Evolutionary conservation across 306 rosid genomes (phyloP), one percentile per base, ranked within the genome.

Genomic region (Cicer bijugum): DNA sequence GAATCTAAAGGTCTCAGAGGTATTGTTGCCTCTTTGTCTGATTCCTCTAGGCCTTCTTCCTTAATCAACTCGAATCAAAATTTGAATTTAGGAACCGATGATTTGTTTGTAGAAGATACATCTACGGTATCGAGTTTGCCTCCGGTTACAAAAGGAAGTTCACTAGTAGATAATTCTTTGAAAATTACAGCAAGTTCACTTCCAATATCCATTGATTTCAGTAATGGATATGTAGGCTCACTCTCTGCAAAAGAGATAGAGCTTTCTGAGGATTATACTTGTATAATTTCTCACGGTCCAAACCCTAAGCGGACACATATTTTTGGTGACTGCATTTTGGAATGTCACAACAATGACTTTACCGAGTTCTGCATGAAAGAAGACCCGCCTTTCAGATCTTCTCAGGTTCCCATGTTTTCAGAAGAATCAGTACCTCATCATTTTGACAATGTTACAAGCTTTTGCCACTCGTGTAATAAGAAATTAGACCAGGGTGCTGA

Each of bases 251-350:
- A 76, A 82, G 96, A 88, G 71, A 90, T 92, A 61, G 93, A 90
- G 82, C 97, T 90, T 53, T 92, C 96, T 11, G 97, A 92, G 88
- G 97, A 90, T 84, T 92, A 92, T 81, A 90, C 98, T 53, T 88
- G 98, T 75, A 88, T 92, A 80, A 92, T 90, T 85, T 92, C 95
- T 77, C 92, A 90, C 65, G 98, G 98, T 79, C 98, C 96, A 72
- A 88, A 92, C 66, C 98, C 92, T 1, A 92, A 88, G 84, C 82
- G 82, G 63, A 89, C 90, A 33, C 98, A 78, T 69, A 87, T 92
- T 77, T 90, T 90, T 85, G 95, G 98, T 79, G 98, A 92, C 89
- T 85, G 88, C 82, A 75, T 92, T 78, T 87, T 92, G 87, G 95
- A 90, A 60, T 86, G 90, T 82, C 83, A 81, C 81, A 79, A 81